Conservation (phyloP, 345 rosid genomes). For the Carallia brachiata region DNA sequence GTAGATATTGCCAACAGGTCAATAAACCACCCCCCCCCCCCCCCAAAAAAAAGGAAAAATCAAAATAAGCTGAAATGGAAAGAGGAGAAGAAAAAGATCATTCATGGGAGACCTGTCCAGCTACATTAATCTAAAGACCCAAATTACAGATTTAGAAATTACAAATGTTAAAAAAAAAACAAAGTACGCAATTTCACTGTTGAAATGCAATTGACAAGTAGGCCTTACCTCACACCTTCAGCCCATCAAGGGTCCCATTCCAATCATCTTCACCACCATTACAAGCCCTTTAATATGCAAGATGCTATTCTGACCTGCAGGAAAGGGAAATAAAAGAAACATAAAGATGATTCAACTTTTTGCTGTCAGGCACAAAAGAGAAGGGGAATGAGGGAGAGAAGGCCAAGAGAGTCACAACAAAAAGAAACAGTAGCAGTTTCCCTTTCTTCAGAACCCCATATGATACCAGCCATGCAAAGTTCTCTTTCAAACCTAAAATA, state of each 20-base stretch:
- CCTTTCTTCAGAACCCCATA: conserved; percentile 2
- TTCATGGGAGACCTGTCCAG: conserved; percentile 6
- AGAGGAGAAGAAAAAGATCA: conserved; percentile 1
- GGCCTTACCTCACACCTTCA: conserved; percentile 27
- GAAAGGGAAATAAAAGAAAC: neutral
- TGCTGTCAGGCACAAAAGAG: conserved; percentile 21
- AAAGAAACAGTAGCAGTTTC: conserved; percentile 18
- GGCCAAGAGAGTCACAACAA: conserved; percentile 13
- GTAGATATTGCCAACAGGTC: too few species aligned
- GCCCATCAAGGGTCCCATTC: conserved; percentile 37
- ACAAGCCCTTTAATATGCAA: conserved; percentile 24
- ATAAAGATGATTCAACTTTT: conserved; percentile 11
- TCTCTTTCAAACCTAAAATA: neutral
- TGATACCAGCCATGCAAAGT: conserved; percentile 21
- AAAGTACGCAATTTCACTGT: neutral
- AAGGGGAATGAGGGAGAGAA: neutral
- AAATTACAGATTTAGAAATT: conserved; percentile 11
- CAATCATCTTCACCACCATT: conserved; percentile 33
- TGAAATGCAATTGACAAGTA: conserved; percentile 19
- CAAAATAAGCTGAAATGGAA: conserved; percentile 3
- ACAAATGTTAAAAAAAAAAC: conserved; percentile 6
- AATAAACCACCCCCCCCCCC: too few species aligned
- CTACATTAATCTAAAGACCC: neutral
- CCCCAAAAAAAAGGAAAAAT: neutral
- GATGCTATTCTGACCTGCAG: conserved; percentile 22